These are phyloP conservation scores for Ophiosphaerella herpotricha DNA, from an alignment of 2,329 filamentous ascomycete species.

Conservation along the genomic window DNA sequence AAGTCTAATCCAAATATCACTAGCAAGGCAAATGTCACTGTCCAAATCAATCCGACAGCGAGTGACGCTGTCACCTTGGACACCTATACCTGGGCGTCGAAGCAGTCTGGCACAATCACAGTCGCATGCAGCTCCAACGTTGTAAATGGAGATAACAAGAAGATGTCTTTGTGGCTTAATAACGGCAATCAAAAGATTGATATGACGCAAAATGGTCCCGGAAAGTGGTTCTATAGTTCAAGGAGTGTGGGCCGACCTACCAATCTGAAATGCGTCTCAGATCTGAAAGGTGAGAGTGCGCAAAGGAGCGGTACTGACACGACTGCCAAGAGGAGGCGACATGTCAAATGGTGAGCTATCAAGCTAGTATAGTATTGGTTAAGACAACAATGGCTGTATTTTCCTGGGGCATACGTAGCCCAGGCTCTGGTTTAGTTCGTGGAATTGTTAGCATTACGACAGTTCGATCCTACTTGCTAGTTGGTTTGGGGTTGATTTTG, in stretches of 20 bases:
- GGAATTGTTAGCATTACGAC: too few species aligned
- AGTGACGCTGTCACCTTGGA: conserved; percentile 39
- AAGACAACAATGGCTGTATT: too few species aligned
- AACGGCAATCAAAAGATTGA: conserved; percentile 24
- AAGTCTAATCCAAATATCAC: conserved; percentile 27
- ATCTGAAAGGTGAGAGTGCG: conserved; percentile 29
- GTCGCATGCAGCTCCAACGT: conserved; percentile 44
- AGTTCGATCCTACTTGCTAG: too few species aligned
- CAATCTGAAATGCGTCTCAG: conserved; percentile 33
- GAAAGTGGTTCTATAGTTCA: conserved; percentile 35
- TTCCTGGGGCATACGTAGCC: too few species aligned
- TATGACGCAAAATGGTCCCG: conserved; percentile 27
- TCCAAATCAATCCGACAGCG: conserved; percentile 30
- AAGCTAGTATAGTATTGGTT: too few species aligned
- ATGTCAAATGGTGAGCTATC: not conserved
- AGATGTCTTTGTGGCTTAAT: conserved; percentile 36
- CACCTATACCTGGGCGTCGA: conserved; percentile 37
- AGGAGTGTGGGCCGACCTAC: conserved; percentile 33
- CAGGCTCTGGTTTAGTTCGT: too few species aligned
- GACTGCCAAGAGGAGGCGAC: conserved; percentile 22
- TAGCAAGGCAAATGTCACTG: conserved; percentile 33
- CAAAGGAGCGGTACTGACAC: conserved; percentile 22
- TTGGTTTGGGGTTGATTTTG: too few species aligned
- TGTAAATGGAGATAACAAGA: conserved; percentile 36
- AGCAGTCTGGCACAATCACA: conserved; percentile 36